A percentile compares a stretch with the other conserved stretches of the same genome.
These are phyloP conservation scores for Geranium brycei DNA, from an alignment of 345 rosid species.

Conservation along the genomic window DNA sequence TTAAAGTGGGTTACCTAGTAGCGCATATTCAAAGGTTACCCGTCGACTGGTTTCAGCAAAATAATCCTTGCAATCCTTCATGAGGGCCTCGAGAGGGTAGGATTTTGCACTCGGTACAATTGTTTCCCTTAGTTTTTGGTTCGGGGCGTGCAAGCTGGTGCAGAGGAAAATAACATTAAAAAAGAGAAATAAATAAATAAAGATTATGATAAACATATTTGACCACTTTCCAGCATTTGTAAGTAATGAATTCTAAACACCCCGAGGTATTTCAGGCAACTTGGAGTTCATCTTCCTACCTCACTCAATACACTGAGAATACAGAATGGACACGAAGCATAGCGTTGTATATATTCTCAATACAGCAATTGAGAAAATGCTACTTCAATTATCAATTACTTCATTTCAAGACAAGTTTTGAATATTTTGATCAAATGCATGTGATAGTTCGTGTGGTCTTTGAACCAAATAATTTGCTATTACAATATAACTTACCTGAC, in stretches of 20 bases:
- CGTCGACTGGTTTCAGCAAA: slow-evolving; percentile 64
- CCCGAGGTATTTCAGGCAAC: too few relatives aligned
- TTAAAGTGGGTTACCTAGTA: slow-evolving; percentile 42
- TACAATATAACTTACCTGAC: slow-evolving; percentile 39
- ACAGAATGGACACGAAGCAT: too few relatives aligned
- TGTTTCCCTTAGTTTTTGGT: slow-evolving; percentile 72
- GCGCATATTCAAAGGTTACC: slow-evolving; percentile 89
- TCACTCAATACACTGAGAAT: too few relatives aligned
- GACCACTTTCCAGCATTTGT: too few relatives aligned
- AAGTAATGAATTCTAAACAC: background rate
- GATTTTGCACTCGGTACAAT: slow-evolving; percentile 96
- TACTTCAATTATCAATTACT: too few relatives aligned
- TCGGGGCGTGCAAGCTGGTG: slow-evolving; percentile 83
- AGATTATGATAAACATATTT: background rate
- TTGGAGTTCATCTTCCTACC: too few relatives aligned
- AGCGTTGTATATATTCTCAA: too few relatives aligned
- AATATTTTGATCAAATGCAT: too few relatives aligned
- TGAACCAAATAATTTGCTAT: background rate
- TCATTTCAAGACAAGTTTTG: too few relatives aligned
- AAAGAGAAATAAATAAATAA: slow-evolving; percentile 3
- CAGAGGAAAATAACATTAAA: slow-evolving; percentile 6
- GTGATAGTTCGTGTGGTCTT: background rate
- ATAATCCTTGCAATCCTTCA: slow-evolving; percentile 89
- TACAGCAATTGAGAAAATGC: too few relatives aligned
- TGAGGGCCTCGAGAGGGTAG: slow-evolving; percentile 78